phyloP scores from a whole-genome alignment of 257 asterid species.

The Solanum pinnatisectum region DNA sequence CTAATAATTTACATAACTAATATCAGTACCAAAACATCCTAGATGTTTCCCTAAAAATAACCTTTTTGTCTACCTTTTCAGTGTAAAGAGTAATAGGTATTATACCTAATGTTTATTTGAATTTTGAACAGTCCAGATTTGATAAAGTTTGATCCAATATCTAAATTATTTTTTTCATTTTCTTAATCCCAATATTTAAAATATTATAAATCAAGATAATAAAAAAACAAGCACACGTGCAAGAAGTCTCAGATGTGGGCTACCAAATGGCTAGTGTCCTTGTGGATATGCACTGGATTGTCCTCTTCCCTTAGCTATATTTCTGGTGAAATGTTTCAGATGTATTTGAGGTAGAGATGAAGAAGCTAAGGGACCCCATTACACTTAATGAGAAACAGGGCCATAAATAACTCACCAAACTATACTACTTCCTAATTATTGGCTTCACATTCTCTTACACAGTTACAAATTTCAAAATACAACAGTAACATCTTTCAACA shows the following conservation, averaged over 20 bases:
- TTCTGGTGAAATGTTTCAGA: background rate
- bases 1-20: no score
- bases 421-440: background rate
- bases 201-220: background rate
- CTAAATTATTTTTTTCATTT: background rate
- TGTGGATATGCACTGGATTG: background rate
- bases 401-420: constrained; percentile 1
- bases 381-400: background rate
- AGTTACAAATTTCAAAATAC: background rate
- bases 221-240: background rate
- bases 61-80: background rate
- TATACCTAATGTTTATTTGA: background rate
- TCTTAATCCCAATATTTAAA: background rate
- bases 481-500: background rate
- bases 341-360: background rate
- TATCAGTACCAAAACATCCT: background rate
- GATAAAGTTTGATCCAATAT: background rate
- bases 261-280: background rate
- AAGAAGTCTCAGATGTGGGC: background rate
- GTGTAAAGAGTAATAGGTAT: background rate
- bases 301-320: background rate
- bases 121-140: background rate
- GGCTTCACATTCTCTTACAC: background rate
- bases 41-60: background rate
- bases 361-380: background rate